Conservation (phyloP, 108 stramenopile species). For the Mayamaea pseudoterrestris region DNA sequence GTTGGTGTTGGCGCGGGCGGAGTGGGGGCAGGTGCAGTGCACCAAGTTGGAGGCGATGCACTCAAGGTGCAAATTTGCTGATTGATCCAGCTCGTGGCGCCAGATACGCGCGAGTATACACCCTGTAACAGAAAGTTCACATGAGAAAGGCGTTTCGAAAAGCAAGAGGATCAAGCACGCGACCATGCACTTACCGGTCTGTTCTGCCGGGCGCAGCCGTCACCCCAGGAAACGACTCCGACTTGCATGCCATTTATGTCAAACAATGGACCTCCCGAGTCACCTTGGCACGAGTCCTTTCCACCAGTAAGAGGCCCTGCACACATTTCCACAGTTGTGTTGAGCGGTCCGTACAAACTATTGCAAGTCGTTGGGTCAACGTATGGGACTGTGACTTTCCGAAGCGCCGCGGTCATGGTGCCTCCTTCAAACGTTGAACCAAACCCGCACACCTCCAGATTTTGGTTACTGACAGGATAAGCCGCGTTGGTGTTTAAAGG, state of each 20-base stretch:
- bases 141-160: too few species aligned
- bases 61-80: too few species aligned
- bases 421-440: slow-evolving; percentile 13
- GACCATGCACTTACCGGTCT: too few species aligned
- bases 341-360: slow-evolving; percentile 3
- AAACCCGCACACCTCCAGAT: slow-evolving; percentile 5
- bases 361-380: slow-evolving; percentile 6
- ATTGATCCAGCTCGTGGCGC: slow-evolving; percentile 21
- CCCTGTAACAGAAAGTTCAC: too few species aligned
- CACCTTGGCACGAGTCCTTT: slow-evolving; percentile 37
- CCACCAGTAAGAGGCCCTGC: slow-evolving; percentile 14
- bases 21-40: too few species aligned
- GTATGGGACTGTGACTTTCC: slow-evolving; percentile 21
- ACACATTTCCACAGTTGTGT: slow-evolving; percentile 21
- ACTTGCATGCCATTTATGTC: slow-evolving; percentile 15
- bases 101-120: slow-evolving; percentile 23
- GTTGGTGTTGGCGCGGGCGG: too few species aligned
- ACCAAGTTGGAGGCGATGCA: too few species aligned
- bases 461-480: slow-evolving; percentile 3
- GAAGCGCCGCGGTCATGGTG: slow-evolving; percentile 5
- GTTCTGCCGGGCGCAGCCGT: slow-evolving; percentile 29
- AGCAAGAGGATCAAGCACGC: too few species aligned
- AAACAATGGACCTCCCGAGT: slow-evolving; percentile 32
- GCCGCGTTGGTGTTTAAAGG: slow-evolving; percentile 10
- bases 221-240: slow-evolving; percentile 43